phyloP scores from a whole-genome alignment of 768 basidiomycete genomes.

The Thelephora ganbajun region DNA sequence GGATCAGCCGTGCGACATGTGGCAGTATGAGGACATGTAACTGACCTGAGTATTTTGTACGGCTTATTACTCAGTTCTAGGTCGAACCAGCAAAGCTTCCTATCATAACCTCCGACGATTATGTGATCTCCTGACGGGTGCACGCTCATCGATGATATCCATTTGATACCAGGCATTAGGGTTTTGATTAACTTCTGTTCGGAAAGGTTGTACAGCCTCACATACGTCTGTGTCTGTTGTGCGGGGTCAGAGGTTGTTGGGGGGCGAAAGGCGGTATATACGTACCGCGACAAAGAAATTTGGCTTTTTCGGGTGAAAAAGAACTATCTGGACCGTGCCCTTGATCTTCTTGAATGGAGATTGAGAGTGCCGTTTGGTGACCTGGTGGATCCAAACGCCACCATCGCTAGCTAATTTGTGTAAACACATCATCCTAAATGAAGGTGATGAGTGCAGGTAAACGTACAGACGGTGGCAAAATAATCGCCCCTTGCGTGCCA shows the following conservation, averaged over 20 bases:
- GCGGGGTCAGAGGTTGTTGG: slow-evolving; percentile 5
- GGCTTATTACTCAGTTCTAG: slow-evolving; percentile 93
- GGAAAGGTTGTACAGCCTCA: slow-evolving; percentile 87
- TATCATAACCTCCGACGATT: slow-evolving; percentile 95
- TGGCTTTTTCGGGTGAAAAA: slow-evolving; percentile 90
- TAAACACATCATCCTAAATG: slow-evolving; percentile 1
- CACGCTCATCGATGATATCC: slow-evolving; percentile 96
- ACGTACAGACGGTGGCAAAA: slow-evolving; percentile 86
- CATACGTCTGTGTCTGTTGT: slow-evolving; percentile 84
- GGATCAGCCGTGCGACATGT: neutral
- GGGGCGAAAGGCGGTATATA: slow-evolving; percentile 6
- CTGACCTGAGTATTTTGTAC: slow-evolving; percentile 87
- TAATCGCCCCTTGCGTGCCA: slow-evolving; percentile 97
- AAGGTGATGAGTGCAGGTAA: neutral
- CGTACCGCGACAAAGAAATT: slow-evolving; percentile 96
- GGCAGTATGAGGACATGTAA: neutral
- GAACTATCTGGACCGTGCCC: slow-evolving; percentile 78
- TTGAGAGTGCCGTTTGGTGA: slow-evolving; percentile 88
- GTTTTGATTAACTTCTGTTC: slow-evolving; percentile 91
- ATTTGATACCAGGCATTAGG: slow-evolving; percentile 85
- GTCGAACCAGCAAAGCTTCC: slow-evolving; percentile 98
- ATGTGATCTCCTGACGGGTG: slow-evolving; percentile 94
- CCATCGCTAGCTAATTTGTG: slow-evolving; percentile 45
- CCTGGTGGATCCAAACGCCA: slow-evolving; percentile 90
- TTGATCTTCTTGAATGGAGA: slow-evolving; percentile 95